Evolutionary conservation across 169 alveolate genomes (phyloP), one percentile per base, ranked within the genome.

Genomic region (Plasmodium falciparum): DNA sequence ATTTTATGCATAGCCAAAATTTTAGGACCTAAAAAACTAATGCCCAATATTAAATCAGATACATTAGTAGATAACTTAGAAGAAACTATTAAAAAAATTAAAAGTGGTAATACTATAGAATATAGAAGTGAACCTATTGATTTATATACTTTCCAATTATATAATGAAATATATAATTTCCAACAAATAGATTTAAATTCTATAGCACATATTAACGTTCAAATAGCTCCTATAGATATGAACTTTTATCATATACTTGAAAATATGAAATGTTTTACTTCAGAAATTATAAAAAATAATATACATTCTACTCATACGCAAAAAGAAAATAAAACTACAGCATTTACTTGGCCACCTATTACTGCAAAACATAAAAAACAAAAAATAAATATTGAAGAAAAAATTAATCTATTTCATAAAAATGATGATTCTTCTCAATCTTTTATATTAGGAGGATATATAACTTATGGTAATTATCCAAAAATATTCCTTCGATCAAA

Each of bases 1-100:
- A 90, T 97, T 11, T 93, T 96, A 73, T 95, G 96, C 24, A 88
- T 96, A 54, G 99, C 99, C 2, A 96, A 95, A 66, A 93, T 96
- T 43, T 93, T 97, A 12, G 99, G 99, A 0, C 99, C 99, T 0
- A 94, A 94, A 73, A 97, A 97, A 65, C 93, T 97, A 52, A 97
- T 97, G 98, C 99, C 99, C 11, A 97, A 97, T 56, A 93, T 95
- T 20, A 97, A 97, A 74, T 94, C 97, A 12, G 98, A 98, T 47
- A 91, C 95, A 11, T 74, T 94, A 2, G 85, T 91, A 17, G 88
- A 80, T 29, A 92, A 94, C 61, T 20, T 94, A 49, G 63, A 83
- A 26, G 95, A 91, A 26, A 92, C 95, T 1, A 70, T 94, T 20
- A 71, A 80, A 61, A 86, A 88, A 65, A 72, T 94, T 13, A 91